Conservation (phyloP, 2,329 filamentous ascomycete species). For the Aaosphaeria arxii region DNA sequence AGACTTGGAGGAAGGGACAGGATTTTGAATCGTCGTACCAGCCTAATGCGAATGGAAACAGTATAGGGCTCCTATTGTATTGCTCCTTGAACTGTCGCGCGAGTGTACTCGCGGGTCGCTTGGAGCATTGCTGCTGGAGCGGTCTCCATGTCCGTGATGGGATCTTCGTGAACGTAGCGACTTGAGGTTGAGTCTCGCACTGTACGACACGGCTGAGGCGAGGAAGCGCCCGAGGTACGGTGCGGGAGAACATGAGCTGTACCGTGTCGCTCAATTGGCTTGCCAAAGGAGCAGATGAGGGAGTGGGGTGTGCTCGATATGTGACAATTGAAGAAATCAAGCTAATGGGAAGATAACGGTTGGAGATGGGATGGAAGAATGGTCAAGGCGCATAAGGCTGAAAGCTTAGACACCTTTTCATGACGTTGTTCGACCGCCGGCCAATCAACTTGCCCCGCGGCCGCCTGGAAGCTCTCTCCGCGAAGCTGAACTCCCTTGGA, state of each 20-base stretch:
- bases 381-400: conserved; percentile 24
- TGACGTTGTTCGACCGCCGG: conserved; percentile 22
- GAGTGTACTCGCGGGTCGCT: conserved; percentile 26
- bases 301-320: not conserved
- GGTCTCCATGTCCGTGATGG: conserved; percentile 22
- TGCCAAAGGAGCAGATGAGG: no score
- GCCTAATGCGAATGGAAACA: conserved; percentile 34
- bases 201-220: conserved; percentile 17
- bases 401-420: conserved; percentile 10
- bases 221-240: conserved; percentile 23
- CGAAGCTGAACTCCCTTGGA: conserved; percentile 1
- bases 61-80: conserved; percentile 37
- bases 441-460: conserved; percentile 19
- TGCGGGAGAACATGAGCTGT: conserved; percentile 34
- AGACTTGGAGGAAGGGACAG: not conserved
- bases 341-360: conserved; percentile 5
- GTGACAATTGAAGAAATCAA: conserved; percentile 5
- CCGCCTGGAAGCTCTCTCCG: conserved; percentile 9
- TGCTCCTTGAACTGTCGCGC: conserved; percentile 29
- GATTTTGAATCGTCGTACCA: conserved; percentile 11
- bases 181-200: conserved; percentile 21
- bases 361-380: conserved; percentile 6
- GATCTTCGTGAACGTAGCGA: conserved; percentile 15
- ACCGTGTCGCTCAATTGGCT: no score
- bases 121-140: conserved; percentile 19